Evolutionary conservation across 768 basidiomycete genomes (phyloP).

Genomic region (Solioccasus polychromus): DNA sequence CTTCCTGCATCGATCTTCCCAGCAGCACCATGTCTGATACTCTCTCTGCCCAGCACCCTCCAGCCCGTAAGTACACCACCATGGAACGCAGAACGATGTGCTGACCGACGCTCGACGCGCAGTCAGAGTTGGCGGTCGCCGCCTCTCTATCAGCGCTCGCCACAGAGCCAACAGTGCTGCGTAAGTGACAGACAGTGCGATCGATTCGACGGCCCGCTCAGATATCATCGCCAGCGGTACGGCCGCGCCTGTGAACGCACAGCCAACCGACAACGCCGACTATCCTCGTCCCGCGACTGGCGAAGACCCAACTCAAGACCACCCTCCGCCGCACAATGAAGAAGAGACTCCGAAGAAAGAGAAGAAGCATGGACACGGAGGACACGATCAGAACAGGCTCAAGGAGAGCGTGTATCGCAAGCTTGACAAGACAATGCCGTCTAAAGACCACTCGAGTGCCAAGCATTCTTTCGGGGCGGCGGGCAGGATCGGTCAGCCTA

Average conservation of each 20-base stretch:
- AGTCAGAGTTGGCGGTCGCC: conserved; percentile 49
- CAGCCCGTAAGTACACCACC: conserved; percentile 43
- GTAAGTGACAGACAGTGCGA: conserved; percentile 22
- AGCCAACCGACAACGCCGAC: conserved; percentile 31
- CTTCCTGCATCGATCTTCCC: neutral
- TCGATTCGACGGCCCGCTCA: no score
- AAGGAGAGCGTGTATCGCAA: conserved; percentile 46
- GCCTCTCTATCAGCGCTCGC: conserved; percentile 44
- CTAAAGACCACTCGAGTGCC: conserved; percentile 36
- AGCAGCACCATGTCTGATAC: conserved; percentile 29
- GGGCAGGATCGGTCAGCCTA: conserved; percentile 59
- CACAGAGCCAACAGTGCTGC: conserved; percentile 33
- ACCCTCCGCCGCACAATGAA: conserved; percentile 40
- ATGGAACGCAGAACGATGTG: no score
- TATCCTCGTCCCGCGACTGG: conserved; percentile 54
- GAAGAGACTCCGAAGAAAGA: conserved; percentile 49
- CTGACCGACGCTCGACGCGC: neutral
- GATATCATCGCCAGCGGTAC: neutral
- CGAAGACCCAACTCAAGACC: conserved; percentile 24
- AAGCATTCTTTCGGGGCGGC: conserved; percentile 40
- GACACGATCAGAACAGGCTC: conserved; percentile 44
- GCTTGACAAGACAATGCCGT: conserved; percentile 46
- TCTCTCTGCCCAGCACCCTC: conserved; percentile 39
- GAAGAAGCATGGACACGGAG: conserved; percentile 39
- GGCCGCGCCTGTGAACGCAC: conserved; percentile 6